Base-by-base conservation (phyloP, 2,329 filamentous ascomycete species). In the Cladosporium sp. region DNA sequence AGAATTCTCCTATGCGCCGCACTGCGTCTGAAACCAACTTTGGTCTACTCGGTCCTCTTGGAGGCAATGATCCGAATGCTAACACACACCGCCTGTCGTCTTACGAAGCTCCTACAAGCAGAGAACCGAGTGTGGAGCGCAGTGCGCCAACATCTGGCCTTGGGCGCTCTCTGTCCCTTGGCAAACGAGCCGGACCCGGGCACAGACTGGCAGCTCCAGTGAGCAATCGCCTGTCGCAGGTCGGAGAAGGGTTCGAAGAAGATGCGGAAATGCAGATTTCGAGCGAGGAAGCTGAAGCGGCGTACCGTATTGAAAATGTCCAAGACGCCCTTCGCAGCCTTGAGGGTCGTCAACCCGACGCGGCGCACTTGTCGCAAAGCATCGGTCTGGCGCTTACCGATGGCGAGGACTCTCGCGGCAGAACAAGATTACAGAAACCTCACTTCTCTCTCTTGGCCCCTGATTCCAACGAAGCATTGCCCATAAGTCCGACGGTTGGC, bases 401-500 rank as follows among this genome's bases (percentile, higher is more conserved):
- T 16, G 58, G 31, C 2, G 18, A 18, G 2, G 28, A 16, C 8
- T 21, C 37, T 29, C 58, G 58, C 23, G 58, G 58, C 23, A 46
- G 58, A 11, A 26, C 37, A 21, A 61, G 37, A 5, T 21, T 26
- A n/a, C 58, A 33, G 28, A 44, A 31, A 14, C 37, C 29, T 16
- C 21, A 46, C 23, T 46, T 61, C 26, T 29, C 37, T 2, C 16
- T 61, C 16, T 50, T 40, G 11, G 16, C 58, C 26, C 58, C 58
- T 18, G 58, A 40, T 21, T 16, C 23, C 29, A 61, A 28, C 40
- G 37, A 61, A 31, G 23, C 37, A 28, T 21, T 46, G 35, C 58
- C 58, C 4, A 61, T 61, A 21, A 50, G 46, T 23, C 46, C 58
- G 83, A 53, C 55, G 23, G 40, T 50, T 18, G 55, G 29, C 29